Evolutionary conservation across 1,284 basidiomycete species (phyloP), one percentile per base, ranked within the genome.

Genomic region (Papiliotrema terrestris): DNA sequence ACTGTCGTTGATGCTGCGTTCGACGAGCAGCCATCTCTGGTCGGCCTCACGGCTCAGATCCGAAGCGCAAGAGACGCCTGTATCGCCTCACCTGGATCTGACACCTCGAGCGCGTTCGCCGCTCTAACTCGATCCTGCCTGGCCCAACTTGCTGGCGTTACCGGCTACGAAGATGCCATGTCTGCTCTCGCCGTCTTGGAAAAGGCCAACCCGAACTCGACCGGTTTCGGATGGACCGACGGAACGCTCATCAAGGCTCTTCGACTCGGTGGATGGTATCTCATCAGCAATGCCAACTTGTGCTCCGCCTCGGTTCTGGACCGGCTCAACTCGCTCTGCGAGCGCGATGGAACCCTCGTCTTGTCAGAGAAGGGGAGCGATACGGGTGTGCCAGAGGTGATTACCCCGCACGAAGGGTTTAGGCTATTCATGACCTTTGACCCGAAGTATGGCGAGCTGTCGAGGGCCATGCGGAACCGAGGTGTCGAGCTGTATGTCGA

Each of bases 381-480:
- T 42, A 79, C 88, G 53, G 89, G 89, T 35, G 78, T 82, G 39
- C 84, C 94, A 1, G 85, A 89, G 62, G 76, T 86, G 48, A 78
- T 98, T 57, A 81, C 76, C 25, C 94, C 96, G 1, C 93, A 98
- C 73, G 83, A 87, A 1, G 80, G 87, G 65, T 99, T 99, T 79
- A 83, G 94, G 35, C 80, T 99, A 9, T 89, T 98, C 76, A 96
- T 99, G 92, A 85, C 87, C 4, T 85, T 96, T 55, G 91, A 99
- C 69, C 88, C 92, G 20, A 84, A 86, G 57, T 83, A 88, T 62
- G 97, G 96, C 47, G 96, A 99, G 76, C 80, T 99, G 11, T 98
- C 95, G 8, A 83, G 96, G 38, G 96, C 96, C 1, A 99, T 99
- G 96, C 86, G 96, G 41, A 99, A 99, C 74, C 86, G 96, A 62